These are phyloP conservation scores for Trypanosoma grayi DNA, from an alignment of 208 protist genomes.

Conservation along the genomic window DNA sequence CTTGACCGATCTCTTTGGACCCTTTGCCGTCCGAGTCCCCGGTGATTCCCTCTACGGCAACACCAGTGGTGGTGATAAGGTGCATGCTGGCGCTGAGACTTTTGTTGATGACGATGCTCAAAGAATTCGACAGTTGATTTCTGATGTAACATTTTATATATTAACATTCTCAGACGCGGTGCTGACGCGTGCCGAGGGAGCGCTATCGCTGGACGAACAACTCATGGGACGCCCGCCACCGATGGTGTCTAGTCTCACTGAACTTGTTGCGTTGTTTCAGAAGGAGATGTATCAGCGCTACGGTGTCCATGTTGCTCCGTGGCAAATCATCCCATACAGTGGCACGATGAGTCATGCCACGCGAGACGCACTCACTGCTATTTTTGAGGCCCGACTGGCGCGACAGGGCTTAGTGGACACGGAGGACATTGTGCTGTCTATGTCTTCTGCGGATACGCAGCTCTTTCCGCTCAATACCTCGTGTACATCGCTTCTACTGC, in stretches of 20 bases:
- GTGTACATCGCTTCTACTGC: not conserved
- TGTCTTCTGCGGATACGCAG: not conserved
- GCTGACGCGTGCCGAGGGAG: conserved; percentile 3
- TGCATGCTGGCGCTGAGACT: not conserved
- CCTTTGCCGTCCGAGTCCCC: conserved; percentile 19
- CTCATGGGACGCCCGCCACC: conserved; percentile 17
- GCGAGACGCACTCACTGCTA: conserved; percentile 9
- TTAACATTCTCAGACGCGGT: conserved; percentile 37
- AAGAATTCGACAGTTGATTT: conserved; percentile 33
- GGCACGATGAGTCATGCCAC: conserved; percentile 28
- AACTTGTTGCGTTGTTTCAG: conserved; percentile 33
- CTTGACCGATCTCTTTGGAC: conserved; percentile 33
- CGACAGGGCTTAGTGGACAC: not conserved
- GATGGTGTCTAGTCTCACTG: conserved; percentile 22
- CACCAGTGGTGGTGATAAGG: not conserved
- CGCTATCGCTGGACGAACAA: conserved; percentile 2
- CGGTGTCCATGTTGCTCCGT: conserved; percentile 40
- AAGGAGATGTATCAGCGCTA: conserved; percentile 34
- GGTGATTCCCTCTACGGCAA: too few relatives aligned
- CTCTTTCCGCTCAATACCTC: not conserved
- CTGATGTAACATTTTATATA: conserved; percentile 40
- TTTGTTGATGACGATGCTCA: not conserved
- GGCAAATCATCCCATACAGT: conserved; percentile 67
- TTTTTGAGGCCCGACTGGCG: conserved; percentile 5
- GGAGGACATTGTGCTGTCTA: not conserved